A percentile compares a stretch with the other conserved stretches of the same genome.
phyloP scores from a whole-genome alignment of 768 basidiomycete species.

The Hydnomerulius pinastri region DNA sequence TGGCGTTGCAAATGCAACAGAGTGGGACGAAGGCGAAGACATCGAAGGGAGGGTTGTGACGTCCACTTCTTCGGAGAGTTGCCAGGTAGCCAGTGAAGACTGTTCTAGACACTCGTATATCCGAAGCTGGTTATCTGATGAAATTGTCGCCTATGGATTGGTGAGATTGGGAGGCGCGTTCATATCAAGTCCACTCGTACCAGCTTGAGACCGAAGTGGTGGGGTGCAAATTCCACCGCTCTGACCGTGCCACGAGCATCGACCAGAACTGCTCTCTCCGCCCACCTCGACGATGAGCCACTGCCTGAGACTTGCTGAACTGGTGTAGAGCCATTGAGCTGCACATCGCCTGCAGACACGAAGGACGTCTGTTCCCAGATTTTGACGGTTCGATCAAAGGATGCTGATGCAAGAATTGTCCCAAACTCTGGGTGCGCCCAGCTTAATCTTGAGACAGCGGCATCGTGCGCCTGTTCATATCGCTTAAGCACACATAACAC shows the following conservation, averaged over 20 bases:
- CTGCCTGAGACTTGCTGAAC: slow-evolving; percentile 16
- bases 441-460: slow-evolving; percentile 76
- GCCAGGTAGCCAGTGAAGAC: slow-evolving; percentile 70
- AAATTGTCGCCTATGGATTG: slow-evolving; percentile 70
- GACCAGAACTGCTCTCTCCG: slow-evolving; percentile 68
- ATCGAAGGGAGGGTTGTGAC: slow-evolving; percentile 52
- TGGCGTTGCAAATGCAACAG: slow-evolving; percentile 66
- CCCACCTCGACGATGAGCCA: slow-evolving; percentile 56
- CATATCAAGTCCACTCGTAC: slow-evolving; percentile 43
- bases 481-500: not conserved
- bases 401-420: slow-evolving; percentile 80
- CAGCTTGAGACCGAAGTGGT: slow-evolving; percentile 85
- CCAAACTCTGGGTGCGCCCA: slow-evolving; percentile 97
- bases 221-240: slow-evolving; percentile 84
- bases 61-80: slow-evolving; percentile 76
- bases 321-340: slow-evolving; percentile 25
- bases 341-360: slow-evolving; percentile 27
- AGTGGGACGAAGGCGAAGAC: slow-evolving; percentile 47
- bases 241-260: slow-evolving; percentile 89
- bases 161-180: not conserved
- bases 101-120: slow-evolving; percentile 91
- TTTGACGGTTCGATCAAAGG: slow-evolving; percentile 90
- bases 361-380: slow-evolving; percentile 77
- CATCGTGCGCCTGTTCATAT: slow-evolving; percentile 84
- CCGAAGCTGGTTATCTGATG: slow-evolving; percentile 84